Percentiles rank a stretch among this genome's conserved stretches.
Conservation (phyloP, 345 rosid species). For the Salix arbutifolia region DNA sequence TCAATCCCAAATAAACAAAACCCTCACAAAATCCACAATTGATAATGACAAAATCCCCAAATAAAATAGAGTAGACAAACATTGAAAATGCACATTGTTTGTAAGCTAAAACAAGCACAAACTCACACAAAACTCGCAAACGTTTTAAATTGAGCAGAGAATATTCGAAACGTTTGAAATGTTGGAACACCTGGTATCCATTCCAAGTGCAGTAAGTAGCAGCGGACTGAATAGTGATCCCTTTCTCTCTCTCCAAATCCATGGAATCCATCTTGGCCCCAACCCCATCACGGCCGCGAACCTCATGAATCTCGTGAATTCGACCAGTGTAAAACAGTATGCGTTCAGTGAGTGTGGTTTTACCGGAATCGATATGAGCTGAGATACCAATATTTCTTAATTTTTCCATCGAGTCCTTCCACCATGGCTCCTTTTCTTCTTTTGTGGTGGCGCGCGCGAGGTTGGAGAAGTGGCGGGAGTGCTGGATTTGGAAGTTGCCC, state of each 20-base stretch:
- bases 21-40: background rate
- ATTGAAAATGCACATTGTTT: background rate
- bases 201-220: conserved; percentile 98
- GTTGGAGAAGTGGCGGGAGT: conserved; percentile 61
- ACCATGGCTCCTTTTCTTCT: conserved; percentile 83
- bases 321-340: conserved; percentile 83
- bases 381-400: conserved; percentile 95
- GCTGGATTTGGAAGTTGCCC: conserved; percentile 39
- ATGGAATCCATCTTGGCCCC: conserved; percentile 99
- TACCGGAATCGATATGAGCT: conserved; percentile 97
- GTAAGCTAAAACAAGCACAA: background rate
- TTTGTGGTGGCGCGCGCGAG: conserved; percentile 54
- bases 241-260: conserved; percentile 98
- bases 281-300: conserved; percentile 90
- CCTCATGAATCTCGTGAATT: conserved; percentile 99
- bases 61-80: background rate
- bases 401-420: conserved; percentile 93
- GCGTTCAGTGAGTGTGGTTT: conserved; percentile 94
- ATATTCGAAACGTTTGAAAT: background rate
- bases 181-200: conserved; percentile 56
- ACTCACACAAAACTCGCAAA: background rate
- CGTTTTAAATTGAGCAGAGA: background rate
- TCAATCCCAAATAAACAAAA: background rate
- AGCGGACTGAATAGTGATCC: conserved; percentile 98
- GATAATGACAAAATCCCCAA: background rate